Evolutionary conservation across 2,329 filamentous ascomycete species (phyloP).

Genomic region (Aquanectria penicillioides): DNA sequence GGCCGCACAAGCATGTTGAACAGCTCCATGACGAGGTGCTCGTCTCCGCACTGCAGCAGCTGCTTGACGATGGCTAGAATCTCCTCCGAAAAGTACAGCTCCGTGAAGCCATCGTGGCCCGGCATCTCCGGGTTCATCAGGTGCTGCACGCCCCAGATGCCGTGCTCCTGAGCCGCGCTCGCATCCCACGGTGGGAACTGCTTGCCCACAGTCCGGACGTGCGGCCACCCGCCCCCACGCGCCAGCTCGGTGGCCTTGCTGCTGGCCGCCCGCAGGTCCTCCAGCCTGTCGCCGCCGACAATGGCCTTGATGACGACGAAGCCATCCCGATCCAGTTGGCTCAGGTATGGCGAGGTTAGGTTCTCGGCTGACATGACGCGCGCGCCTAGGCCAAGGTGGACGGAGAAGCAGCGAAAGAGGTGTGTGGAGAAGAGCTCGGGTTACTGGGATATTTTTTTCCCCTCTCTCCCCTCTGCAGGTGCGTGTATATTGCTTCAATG

Average conservation of each 20-base stretch:
- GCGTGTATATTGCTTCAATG: background rate
- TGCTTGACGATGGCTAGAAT: conserved; percentile 72
- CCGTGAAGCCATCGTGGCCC: conserved; percentile 68
- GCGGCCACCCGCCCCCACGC: conserved; percentile 79
- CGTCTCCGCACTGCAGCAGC: conserved; percentile 66
- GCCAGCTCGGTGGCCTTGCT: conserved; percentile 67
- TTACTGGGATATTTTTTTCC: too few species aligned
- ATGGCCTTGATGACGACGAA: conserved; percentile 78
- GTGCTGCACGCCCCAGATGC: conserved; percentile 92
- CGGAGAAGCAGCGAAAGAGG: background rate
- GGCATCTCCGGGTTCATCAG: conserved; percentile 79
- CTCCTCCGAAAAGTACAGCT: conserved; percentile 76
- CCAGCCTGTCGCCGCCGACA: conserved; percentile 65
- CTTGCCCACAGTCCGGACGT: conserved; percentile 85
- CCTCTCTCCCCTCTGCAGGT: too few species aligned
- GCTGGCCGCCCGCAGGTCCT: conserved; percentile 68
- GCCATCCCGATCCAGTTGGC: conserved; percentile 74
- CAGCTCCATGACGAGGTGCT: conserved; percentile 83
- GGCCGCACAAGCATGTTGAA: conserved; percentile 88
- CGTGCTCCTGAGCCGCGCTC: conserved; percentile 62
- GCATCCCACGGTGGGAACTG: conserved; percentile 88
- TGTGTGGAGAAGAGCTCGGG: too few species aligned
- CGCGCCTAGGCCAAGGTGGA: background rate
- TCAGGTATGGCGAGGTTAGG: conserved; percentile 41
- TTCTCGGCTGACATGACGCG: conserved; percentile 26